Percentiles rank a stretch among this genome's conserved stretches.
phyloP scores from a whole-genome alignment of 2,329 filamentous ascomycete species.

The Talaromyces sp. region DNA sequence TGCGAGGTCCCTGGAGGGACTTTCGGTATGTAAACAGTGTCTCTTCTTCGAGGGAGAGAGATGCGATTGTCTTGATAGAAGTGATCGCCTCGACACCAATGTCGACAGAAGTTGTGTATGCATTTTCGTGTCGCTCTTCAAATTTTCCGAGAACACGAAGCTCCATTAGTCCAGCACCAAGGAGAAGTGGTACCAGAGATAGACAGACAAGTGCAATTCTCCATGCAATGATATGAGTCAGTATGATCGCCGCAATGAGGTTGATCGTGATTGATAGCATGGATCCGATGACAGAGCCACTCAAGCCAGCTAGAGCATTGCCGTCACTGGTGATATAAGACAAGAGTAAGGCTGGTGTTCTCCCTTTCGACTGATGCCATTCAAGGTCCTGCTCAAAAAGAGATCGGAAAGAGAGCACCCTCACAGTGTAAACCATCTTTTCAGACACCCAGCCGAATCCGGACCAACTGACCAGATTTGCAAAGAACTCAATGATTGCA shows the following conservation, averaged over 20 bases:
- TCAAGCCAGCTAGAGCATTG: slow-evolving; percentile 64
- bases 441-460: slow-evolving; percentile 60
- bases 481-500: slow-evolving; percentile 57
- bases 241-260: slow-evolving; percentile 63
- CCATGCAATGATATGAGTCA: slow-evolving; percentile 71
- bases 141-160: slow-evolving; percentile 58
- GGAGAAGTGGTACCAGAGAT: slow-evolving; percentile 63
- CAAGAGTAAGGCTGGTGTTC: slow-evolving; percentile 60
- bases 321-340: slow-evolving; percentile 68
- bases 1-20: slow-evolving; percentile 46
- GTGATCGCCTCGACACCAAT: slow-evolving; percentile 52
- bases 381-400: slow-evolving; percentile 64
- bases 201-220: slow-evolving; percentile 71
- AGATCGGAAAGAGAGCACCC: slow-evolving; percentile 62
- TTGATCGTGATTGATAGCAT: slow-evolving; percentile 66
- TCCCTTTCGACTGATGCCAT: slow-evolving; percentile 66
- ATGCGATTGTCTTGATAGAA: slow-evolving; percentile 52
- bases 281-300: slow-evolving; percentile 67
- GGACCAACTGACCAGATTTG: slow-evolving; percentile 59
- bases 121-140: slow-evolving; percentile 53
- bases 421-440: slow-evolving; percentile 60
- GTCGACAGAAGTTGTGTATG: slow-evolving; percentile 50
- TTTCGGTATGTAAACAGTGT: slow-evolving; percentile 45
- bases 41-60: slow-evolving; percentile 51
- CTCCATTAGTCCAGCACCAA: slow-evolving; percentile 67